phyloP scores from a whole-genome alignment of 225 moss, liverwort and hornwort species.

The Pseudoscleropodium purum region DNA sequence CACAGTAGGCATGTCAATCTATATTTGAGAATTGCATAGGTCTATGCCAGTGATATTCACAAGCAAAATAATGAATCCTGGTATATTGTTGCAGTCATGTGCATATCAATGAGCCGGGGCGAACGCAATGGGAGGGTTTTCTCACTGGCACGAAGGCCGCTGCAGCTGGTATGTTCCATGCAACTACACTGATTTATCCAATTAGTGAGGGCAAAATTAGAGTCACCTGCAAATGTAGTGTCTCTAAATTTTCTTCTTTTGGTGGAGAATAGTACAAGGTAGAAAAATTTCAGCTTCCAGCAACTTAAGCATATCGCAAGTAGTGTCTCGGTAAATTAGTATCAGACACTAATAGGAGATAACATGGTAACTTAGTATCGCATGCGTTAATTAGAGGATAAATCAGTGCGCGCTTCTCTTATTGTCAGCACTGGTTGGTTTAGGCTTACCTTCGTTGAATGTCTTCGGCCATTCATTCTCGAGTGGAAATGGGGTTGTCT shows the following conservation, averaged over 20 bases:
- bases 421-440: not conserved
- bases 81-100: slow-evolving; percentile 56
- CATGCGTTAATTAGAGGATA: no score
- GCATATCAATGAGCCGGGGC: slow-evolving; percentile 89
- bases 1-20: not conserved
- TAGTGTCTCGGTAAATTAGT: not conserved
- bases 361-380: not conserved
- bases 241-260: no score
- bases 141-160: slow-evolving; percentile 83
- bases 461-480: not conserved
- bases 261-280: not conserved
- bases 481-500: not conserved
- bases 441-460: not conserved
- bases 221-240: not conserved
- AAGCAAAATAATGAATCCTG: not conserved
- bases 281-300: not conserved
- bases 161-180: slow-evolving; percentile 61
- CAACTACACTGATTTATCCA: not conserved
- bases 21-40: not conserved
- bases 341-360: not conserved
- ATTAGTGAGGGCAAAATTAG: not conserved
- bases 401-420: not conserved
- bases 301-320: no score
- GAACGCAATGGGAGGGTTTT: slow-evolving; percentile 92
- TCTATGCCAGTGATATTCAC: not conserved